These are phyloP conservation scores for Cenchrus purpureus DNA, from an alignment of 176 grass and related monocot genomes.

Conservation along the genomic window DNA sequence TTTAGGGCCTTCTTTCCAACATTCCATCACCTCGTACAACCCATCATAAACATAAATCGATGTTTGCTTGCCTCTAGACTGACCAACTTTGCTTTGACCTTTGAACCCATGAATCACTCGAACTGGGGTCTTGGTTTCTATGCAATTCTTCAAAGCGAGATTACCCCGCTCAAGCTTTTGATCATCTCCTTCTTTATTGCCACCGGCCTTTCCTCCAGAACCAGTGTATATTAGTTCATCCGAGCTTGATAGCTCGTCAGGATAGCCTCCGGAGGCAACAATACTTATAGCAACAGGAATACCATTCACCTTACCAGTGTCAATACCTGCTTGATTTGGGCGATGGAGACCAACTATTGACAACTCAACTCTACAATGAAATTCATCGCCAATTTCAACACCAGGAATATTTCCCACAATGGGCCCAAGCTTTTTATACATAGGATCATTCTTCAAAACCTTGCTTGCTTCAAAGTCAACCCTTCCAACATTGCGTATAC, in stretches of 20 bases:
- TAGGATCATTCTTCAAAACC: conserved; percentile 39
- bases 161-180: conserved; percentile 79
- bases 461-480: conserved; percentile 51
- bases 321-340: conserved; percentile 64
- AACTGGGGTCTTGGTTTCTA: conserved; percentile 63
- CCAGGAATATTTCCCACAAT: conserved; percentile 64
- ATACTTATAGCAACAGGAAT: conserved; percentile 58
- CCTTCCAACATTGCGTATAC: conserved; percentile 26
- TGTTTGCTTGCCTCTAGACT: conserved; percentile 53
- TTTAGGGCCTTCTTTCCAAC: conserved; percentile 53
- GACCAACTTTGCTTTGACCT: conserved; percentile 46
- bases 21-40: conserved; percentile 56
- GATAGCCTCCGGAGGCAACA: conserved; percentile 65
- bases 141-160: conserved; percentile 76
- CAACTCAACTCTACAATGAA: conserved; percentile 66
- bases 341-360: conserved; percentile 71
- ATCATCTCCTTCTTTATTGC: conserved; percentile 52
- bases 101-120: conserved; percentile 81
- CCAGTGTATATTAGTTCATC: conserved; percentile 73
- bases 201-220: conserved; percentile 57
- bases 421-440: conserved; percentile 40
- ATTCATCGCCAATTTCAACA: conserved; percentile 76
- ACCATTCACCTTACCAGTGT: conserved; percentile 37
- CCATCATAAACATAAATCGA: conserved; percentile 74
- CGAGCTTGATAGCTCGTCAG: conserved; percentile 61